These are phyloP conservation scores for Diaporthe ampelina DNA, from an alignment of 2,329 filamentous ascomycete genomes.

Conservation along the genomic window DNA sequence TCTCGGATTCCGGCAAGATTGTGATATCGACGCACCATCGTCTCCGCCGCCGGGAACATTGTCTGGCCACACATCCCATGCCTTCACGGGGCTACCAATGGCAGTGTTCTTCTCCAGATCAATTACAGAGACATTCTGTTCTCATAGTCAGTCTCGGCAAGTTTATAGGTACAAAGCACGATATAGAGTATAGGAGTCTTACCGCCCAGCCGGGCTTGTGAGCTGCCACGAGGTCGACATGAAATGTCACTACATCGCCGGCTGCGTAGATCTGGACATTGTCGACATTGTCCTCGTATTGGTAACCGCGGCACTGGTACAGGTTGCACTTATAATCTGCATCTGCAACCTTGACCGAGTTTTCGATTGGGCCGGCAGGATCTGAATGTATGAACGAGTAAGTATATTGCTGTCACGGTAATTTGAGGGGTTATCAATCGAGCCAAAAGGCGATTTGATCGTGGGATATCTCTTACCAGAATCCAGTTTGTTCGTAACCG, in stretches of 20 bases:
- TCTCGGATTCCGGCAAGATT: neutral
- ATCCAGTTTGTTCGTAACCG: constrained; percentile 8
- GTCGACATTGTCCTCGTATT: constrained; percentile 25
- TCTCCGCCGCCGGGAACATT: neutral
- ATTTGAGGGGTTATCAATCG: neutral
- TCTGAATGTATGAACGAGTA: neutral
- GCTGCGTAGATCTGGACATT: constrained; percentile 1
- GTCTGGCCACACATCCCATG: constrained; percentile 21
- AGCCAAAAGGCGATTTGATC: neutral
- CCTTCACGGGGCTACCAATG: constrained; percentile 9
- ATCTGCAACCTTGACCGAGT: constrained; percentile 13
- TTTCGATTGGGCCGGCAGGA: constrained; percentile 10
- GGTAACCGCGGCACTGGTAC: constrained; percentile 18
- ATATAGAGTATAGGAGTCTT: neutral
- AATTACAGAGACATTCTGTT: constrained; percentile 20
- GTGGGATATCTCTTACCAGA: neutral
- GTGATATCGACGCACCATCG: neutral
- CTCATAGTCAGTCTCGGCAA: neutral
- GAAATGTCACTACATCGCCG: constrained; percentile 16
- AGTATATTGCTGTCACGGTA: neutral
- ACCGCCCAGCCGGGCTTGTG: constrained; percentile 24
- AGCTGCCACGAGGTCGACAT: constrained; percentile 25
- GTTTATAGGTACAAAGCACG: neutral
- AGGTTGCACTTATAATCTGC: constrained; percentile 20
- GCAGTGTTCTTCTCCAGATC: neutral